Evolutionary conservation across 139 green algal genomes (phyloP).

Genomic region (Pleodorina starrii): DNA sequence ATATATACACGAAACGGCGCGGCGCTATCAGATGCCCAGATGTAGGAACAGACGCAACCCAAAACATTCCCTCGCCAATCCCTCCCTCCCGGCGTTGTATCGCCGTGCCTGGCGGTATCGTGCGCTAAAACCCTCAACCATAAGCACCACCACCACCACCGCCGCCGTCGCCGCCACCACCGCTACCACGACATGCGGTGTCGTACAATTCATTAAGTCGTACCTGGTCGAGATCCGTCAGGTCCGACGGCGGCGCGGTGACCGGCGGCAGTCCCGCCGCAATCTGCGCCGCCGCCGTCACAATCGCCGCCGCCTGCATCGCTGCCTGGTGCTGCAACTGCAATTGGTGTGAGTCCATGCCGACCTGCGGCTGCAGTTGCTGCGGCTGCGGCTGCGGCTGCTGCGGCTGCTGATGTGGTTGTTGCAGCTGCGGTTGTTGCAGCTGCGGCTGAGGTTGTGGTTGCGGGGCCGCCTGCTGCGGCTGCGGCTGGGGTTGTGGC

Average conservation of each 20-base stretch:
- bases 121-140: no score
- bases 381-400: background rate
- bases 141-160: no score
- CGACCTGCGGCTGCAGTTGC: background rate
- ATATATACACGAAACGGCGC: no score
- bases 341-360: constrained; percentile 21
- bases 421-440: background rate
- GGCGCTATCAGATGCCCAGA: no score
- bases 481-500: background rate
- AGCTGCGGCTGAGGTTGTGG: background rate
- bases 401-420: background rate
- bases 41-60: no score
- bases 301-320: constrained; percentile 34
- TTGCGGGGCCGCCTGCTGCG: background rate
- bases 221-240: constrained; percentile 23
- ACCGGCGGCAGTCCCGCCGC: constrained; percentile 37
- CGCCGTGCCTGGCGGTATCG: no score
- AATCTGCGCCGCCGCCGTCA: constrained; percentile 39
- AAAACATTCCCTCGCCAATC: no score
- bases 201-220: no score
- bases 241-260: constrained; percentile 23
- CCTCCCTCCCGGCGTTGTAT: no score
- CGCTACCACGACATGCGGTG: no score
- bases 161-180: no score
- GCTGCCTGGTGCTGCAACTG: constrained; percentile 28